A percentile compares a stretch with the other conserved stretches of the same genome.
These are phyloP conservation scores for Vitis vinifera DNA, from an alignment of 164 flowering plant genomes.

Conservation along the genomic window ASM3070453v1 NC_081821.1:10709501-10710000, in stretches of 20 bases:
- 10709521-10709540: too few relatives aligned
- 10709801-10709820: neutral
- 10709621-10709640: too few relatives aligned
- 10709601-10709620: too few relatives aligned
- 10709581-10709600: too few relatives aligned
- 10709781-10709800: neutral
- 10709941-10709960: constrained; percentile 77
- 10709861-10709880: constrained; percentile 73
- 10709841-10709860: constrained; percentile 72
- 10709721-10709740: neutral
- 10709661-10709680: too few relatives aligned
- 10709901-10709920: constrained; percentile 65
- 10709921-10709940: constrained; percentile 80
- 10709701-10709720: neutral
- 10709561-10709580: too few relatives aligned
- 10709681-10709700: too few relatives aligned
- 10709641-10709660: too few relatives aligned
- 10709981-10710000: constrained; percentile 56
- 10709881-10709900: constrained; percentile 78
- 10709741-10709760: neutral
- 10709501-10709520: too few relatives aligned
- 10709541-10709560: too few relatives aligned
- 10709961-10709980: constrained; percentile 60
- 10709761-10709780: neutral
- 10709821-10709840: constrained; percentile 54